A percentile compares a stretch with the other conserved stretches of the same genome.
Evolutionary conservation across 2,329 filamentous ascomycete genomes (phyloP).

Genomic region (Fusarium subtropicale): DNA sequence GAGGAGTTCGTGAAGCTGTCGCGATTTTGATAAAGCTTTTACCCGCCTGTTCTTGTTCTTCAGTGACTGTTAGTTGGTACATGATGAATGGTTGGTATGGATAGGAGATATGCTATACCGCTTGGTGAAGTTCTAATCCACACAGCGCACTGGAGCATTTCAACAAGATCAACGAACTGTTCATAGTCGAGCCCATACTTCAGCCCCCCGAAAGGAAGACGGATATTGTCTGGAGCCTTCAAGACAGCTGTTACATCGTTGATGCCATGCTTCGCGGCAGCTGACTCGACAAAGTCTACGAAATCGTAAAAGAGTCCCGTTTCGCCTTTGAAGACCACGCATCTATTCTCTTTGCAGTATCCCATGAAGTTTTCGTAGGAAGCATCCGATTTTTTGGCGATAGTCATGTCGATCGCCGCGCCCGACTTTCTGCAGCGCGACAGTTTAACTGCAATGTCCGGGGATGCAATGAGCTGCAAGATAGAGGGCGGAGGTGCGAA

Average conservation of each 20-base stretch:
- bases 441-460: conserved; percentile 25
- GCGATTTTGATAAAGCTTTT: background rate
- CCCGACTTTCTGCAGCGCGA: conserved; percentile 14
- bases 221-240: conserved; percentile 30
- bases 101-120: conserved; percentile 25
- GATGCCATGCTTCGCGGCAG: conserved; percentile 3
- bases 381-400: conserved; percentile 29
- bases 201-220: conserved; percentile 39
- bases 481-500: conserved; percentile 5
- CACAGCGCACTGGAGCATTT: conserved; percentile 45
- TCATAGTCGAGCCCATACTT: conserved; percentile 38
- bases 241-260: conserved; percentile 22
- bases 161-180: conserved; percentile 41
- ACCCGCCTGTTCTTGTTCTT: conserved; percentile 8
- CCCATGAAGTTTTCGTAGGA: conserved; percentile 43
- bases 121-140: conserved; percentile 31
- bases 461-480: conserved; percentile 27
- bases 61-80: background rate
- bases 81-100: background rate
- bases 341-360: conserved; percentile 30
- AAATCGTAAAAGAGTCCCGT: conserved; percentile 34
- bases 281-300: conserved; percentile 28
- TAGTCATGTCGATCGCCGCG: conserved; percentile 19
- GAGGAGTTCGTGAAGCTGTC: background rate
- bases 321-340: conserved; percentile 43